Percentiles rank a stretch among this genome's conserved stretches.
phyloP scores from a whole-genome alignment of 169 alveolate species.

The Plasmodium knowlesi region DNA sequence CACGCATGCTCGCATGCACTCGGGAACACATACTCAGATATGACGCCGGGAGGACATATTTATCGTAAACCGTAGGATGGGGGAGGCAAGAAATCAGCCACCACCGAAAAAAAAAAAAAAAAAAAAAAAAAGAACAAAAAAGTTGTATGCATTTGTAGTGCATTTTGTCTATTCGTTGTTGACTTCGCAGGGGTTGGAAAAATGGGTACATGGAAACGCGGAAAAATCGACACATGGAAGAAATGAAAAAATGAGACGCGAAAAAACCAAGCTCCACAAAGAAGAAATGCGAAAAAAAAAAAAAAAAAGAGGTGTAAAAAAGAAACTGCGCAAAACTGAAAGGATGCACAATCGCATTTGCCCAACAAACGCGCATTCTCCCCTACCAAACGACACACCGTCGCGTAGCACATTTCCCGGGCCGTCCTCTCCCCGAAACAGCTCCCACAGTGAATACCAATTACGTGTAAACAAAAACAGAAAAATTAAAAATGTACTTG shows the following conservation, averaged over 20 bases:
- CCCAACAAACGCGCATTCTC: background rate
- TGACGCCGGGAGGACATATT: background rate
- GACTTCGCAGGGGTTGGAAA: background rate
- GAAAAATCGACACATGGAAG: background rate
- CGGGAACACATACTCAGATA: background rate
- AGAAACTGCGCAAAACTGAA: background rate
- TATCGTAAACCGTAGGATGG: background rate
- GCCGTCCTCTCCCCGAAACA: background rate
- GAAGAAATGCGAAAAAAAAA: background rate
- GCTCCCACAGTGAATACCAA: background rate
- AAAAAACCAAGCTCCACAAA: background rate
- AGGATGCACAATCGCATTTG: background rate
- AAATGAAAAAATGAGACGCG: background rate
- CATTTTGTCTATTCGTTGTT: background rate
- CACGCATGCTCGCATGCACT: background rate
- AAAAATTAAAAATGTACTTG: background rate
- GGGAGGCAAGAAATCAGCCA: background rate
- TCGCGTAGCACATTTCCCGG: background rate
- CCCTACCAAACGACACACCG: background rate
- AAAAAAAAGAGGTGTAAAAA: background rate
- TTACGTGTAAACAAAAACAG: background rate
- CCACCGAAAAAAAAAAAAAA: background rate
- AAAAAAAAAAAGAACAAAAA: background rate
- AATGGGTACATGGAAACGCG: background rate
- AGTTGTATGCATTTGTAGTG: slow-evolving; percentile 7